Base-by-base conservation (phyloP, 805 yeast genomes). In the Tetrapisispora arboricola region DNA sequence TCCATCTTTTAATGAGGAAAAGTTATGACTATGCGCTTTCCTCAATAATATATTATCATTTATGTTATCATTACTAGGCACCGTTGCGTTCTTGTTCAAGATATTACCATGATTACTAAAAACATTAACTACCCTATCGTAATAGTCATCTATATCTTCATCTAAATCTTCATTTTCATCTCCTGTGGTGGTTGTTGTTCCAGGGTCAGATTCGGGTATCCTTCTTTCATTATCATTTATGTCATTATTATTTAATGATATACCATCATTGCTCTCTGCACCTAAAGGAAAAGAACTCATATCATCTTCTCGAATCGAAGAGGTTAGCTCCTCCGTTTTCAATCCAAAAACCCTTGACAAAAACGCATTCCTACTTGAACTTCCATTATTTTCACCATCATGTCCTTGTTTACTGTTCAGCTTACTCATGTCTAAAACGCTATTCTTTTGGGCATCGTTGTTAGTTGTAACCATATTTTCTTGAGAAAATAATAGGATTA, bases 141-240 rank as follows among this genome's bases (percentile, higher is more conserved):
- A 40, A 24, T 36, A 31, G 15, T 39, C 36, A 11, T 29, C 24
- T 15, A 32, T 21, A 6, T 38, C 36, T 11, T 19, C 39, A 13
- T 39, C 48, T 11, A 24, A 41, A 19, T 22, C 44, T 13, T 43
- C 39, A 25, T 34, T 38, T 3, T 48, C 55, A 19, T 54, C 60
- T 12, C 51, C 61, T 1, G 51, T 54, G 12, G 62, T 48, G 19
- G 57, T 49, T 2, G 56, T 45, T 2, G 56, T 45, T 3, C 51
- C 64, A 24, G 55, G 64, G 39, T 60, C 65, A 3, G 65, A 60
- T 39, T 60, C 63, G 19, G 62, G 60, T 11, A 59, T 44, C 25
- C 61, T 45, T 13, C 41, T 32, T 16, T 49, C 60, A 20, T 51
- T 49, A 12, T 47, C 54, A 5, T 31, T 40, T 2, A 27, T 16